phyloP scores from a whole-genome alignment of 1,284 basidiomycete genomes.

The Heterobasidion occidentale region DNA sequence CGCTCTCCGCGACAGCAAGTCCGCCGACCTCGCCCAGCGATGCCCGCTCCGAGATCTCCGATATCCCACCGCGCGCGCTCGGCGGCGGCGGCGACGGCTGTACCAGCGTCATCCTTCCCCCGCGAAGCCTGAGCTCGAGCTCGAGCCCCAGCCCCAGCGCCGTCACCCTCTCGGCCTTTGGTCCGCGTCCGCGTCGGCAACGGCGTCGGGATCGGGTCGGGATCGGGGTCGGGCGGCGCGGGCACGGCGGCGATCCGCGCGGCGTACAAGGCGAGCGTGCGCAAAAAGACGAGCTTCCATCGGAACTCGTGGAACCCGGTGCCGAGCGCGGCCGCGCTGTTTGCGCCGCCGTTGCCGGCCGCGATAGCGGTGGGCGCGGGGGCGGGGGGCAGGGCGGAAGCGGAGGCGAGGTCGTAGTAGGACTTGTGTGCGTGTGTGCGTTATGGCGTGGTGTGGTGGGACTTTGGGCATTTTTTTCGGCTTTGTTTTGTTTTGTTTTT shows the following conservation, averaged over 20 bases:
- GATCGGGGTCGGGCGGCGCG: constrained; percentile 3
- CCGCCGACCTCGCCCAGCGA: not conserved
- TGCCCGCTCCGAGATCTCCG: not conserved
- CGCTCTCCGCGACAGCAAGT: not conserved
- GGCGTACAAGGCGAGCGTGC: constrained; percentile 45
- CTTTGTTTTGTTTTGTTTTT: no score
- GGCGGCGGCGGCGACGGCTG: not conserved
- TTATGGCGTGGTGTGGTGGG: no score
- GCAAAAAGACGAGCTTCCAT: constrained; percentile 48
- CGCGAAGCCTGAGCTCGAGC: not conserved
- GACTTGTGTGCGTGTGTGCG: no score
- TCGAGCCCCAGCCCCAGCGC: constrained; percentile 1
- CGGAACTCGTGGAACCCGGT: constrained; percentile 45
- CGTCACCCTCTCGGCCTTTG: no score
- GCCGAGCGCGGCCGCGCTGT: not conserved
- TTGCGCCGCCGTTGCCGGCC: not conserved
- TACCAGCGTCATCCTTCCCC: not conserved
- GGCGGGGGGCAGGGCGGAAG: no score
- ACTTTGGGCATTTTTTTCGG: no score
- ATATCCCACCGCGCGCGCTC: not conserved
- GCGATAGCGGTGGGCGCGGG: not conserved
- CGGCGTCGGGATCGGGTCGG: no score
- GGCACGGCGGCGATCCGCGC: constrained; percentile 43
- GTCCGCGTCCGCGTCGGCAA: no score
- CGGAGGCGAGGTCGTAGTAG: no score